Percentiles rank a stretch among this genome's conserved stretches.
These are phyloP conservation scores for Paxillus rubicundulus DNA, from an alignment of 768 basidiomycete genomes.

Conservation along the genomic window DNA sequence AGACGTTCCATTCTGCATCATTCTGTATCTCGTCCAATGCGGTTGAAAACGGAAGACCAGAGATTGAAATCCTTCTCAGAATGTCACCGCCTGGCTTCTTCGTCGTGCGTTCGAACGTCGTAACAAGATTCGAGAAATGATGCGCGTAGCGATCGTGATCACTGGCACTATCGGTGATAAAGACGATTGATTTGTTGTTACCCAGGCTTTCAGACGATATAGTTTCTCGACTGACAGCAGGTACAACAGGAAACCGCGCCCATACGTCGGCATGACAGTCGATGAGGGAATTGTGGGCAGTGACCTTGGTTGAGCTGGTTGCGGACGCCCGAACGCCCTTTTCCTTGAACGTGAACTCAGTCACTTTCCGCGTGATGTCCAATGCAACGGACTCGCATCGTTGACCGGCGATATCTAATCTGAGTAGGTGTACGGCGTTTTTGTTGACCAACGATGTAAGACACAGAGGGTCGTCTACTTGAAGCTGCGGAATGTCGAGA, in stretches of 20 bases:
- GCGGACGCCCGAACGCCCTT: slow-evolving; percentile 30
- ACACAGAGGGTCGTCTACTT: slow-evolving; percentile 18
- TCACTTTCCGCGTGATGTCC: slow-evolving; percentile 52
- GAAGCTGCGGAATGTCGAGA: slow-evolving; percentile 32
- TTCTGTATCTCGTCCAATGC: slow-evolving; percentile 13
- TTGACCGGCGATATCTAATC: slow-evolving; percentile 33
- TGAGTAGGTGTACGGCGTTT: slow-evolving; percentile 41
- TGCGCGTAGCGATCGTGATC: slow-evolving; percentile 30
- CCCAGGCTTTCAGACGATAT: slow-evolving; percentile 30
- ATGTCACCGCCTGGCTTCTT: slow-evolving; percentile 46
- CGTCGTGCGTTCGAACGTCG: slow-evolving; percentile 42
- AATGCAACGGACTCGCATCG: slow-evolving; percentile 43
- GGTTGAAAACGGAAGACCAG: slow-evolving; percentile 20
- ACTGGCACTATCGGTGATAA: slow-evolving; percentile 39
- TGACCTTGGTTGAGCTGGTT: slow-evolving; percentile 1
- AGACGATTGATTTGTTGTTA: slow-evolving; percentile 33
- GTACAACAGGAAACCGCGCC: slow-evolving; percentile 52
- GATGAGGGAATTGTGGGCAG: slow-evolving; percentile 46
- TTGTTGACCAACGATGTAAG: slow-evolving; percentile 48
- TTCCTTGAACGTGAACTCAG: slow-evolving; percentile 55
- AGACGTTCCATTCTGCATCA: slow-evolving; percentile 22
- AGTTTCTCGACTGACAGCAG: slow-evolving; percentile 44
- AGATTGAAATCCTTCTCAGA: slow-evolving; percentile 36
- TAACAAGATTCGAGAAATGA: slow-evolving; percentile 43
- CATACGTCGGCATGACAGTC: slow-evolving; percentile 52